These are phyloP conservation scores for Globisporangium nagaii DNA, from an alignment of 352 stramenopile genomes.

Conservation along the genomic window DNA sequence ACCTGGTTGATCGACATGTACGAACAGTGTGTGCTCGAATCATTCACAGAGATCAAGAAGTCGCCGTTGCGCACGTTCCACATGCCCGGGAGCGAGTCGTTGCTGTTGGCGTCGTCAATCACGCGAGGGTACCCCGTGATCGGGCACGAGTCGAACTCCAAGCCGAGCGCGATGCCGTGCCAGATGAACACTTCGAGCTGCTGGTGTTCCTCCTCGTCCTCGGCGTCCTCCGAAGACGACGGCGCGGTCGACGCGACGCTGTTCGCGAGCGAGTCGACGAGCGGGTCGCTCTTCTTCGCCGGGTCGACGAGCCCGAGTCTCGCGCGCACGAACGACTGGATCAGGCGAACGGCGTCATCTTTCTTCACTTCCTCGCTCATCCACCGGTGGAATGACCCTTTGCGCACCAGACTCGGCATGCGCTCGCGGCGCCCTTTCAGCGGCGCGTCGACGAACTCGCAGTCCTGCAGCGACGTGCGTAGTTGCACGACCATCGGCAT, in stretches of 20 bases:
- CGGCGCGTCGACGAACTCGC: not conserved
- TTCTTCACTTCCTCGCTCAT: slow-evolving; percentile 23
- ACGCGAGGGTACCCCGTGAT: slow-evolving; percentile 53
- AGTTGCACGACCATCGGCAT: not conserved
- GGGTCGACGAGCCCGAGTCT: slow-evolving; percentile 9
- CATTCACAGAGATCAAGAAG: slow-evolving; percentile 58
- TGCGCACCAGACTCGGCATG: slow-evolving; percentile 1
- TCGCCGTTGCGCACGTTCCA: slow-evolving; percentile 58
- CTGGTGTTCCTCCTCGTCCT: slow-evolving; percentile 33
- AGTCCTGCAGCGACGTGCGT: not conserved
- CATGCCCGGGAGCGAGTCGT: slow-evolving; percentile 59
- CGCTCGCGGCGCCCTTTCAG: slow-evolving; percentile 1
- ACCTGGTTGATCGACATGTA: slow-evolving; percentile 39
- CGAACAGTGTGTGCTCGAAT: slow-evolving; percentile 28
- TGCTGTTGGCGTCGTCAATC: slow-evolving; percentile 39
- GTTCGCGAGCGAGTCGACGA: slow-evolving; percentile 14
- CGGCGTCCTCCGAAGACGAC: slow-evolving; percentile 10
- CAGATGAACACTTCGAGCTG: slow-evolving; percentile 61
- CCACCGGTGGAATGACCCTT: slow-evolving; percentile 24
- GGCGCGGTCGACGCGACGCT: slow-evolving; percentile 4
- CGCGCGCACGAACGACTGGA: slow-evolving; percentile 25
- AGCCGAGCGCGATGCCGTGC: slow-evolving; percentile 47
- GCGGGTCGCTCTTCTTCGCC: slow-evolving; percentile 1
- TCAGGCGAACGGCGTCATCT: slow-evolving; percentile 26
- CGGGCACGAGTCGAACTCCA: slow-evolving; percentile 39